Conservation (phyloP, 345 rosid genomes). For the Mangifera indica region DNA sequence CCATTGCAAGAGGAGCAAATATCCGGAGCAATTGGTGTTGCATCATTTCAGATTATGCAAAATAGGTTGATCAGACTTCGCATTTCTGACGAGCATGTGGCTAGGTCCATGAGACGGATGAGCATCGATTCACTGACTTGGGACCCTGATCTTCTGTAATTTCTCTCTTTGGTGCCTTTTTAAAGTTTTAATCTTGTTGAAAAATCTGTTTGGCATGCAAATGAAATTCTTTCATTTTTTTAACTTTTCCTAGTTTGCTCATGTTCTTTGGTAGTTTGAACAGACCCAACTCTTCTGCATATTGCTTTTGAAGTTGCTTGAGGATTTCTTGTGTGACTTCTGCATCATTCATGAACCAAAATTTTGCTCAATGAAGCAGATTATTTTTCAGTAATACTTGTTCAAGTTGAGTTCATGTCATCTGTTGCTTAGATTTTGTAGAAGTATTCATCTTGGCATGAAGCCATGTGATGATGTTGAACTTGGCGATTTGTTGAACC, state of each 20-base stretch:
- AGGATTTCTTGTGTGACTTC: neutral
- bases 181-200: neutral
- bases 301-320: neutral
- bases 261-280: neutral
- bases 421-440: neutral
- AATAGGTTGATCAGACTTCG: constrained; percentile 38
- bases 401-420: neutral
- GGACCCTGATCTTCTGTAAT: constrained; percentile 32
- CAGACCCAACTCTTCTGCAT: neutral
- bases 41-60: constrained; percentile 42
- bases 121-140: constrained; percentile 38
- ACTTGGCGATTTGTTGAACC: too few relatives aligned
- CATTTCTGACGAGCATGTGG: constrained; percentile 40
- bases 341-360: neutral
- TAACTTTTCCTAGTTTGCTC: neutral
- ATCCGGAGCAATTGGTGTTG: constrained; percentile 36
- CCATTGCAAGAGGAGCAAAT: constrained; percentile 31
- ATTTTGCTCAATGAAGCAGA: too few relatives aligned
- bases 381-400: neutral
- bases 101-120: constrained; percentile 45
- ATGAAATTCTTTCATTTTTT: neutral
- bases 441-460: too few relatives aligned
- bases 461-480: too few relatives aligned
- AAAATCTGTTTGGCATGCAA: neutral
- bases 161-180: neutral